Percentiles rank a stretch among this genome's conserved stretches.
phyloP scores from a whole-genome alignment of 1,284 basidiomycete genomes.

The Trichosporon coremiiforme region DNA sequence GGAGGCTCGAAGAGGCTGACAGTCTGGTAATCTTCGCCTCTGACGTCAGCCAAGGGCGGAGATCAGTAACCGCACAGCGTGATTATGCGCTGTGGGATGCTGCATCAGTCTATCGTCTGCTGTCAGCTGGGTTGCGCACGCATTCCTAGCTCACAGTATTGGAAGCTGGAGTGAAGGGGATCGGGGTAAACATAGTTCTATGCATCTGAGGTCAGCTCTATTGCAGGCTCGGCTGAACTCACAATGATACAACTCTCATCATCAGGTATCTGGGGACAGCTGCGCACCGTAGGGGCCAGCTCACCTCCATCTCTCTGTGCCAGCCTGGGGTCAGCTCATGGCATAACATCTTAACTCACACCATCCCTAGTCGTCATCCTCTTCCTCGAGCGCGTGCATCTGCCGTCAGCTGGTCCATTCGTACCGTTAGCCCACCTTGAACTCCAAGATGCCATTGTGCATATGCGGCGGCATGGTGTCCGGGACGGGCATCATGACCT shows the following conservation, averaged over 20 bases:
- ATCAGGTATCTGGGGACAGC: too few relatives aligned
- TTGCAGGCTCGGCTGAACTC: neutral
- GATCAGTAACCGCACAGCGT: too few relatives aligned
- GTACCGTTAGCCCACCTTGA: constrained; percentile 66
- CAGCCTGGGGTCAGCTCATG: neutral
- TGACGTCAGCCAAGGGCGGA: too few relatives aligned
- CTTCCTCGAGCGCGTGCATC: constrained; percentile 52
- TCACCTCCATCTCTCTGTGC: neutral
- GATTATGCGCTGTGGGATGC: too few relatives aligned
- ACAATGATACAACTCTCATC: neutral
- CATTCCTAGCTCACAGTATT: too few relatives aligned
- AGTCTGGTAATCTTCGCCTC: too few relatives aligned
- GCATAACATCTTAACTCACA: neutral
- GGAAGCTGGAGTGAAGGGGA: neutral
- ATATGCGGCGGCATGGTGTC: constrained; percentile 57
- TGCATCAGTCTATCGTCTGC: too few relatives aligned
- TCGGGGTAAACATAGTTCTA: neutral
- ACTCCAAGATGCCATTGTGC: constrained; percentile 72
- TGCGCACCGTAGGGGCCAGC: too few relatives aligned
- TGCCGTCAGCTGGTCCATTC: constrained; percentile 23
- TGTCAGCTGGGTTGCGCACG: too few relatives aligned
- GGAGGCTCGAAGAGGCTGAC: too few relatives aligned
- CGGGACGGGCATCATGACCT: constrained; percentile 74
- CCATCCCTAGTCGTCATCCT: constrained; percentile 26
- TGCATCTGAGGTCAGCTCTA: constrained; percentile 1